Conservation (phyloP, 257 asterid species). For the Solanum chiquidenum region DNA sequence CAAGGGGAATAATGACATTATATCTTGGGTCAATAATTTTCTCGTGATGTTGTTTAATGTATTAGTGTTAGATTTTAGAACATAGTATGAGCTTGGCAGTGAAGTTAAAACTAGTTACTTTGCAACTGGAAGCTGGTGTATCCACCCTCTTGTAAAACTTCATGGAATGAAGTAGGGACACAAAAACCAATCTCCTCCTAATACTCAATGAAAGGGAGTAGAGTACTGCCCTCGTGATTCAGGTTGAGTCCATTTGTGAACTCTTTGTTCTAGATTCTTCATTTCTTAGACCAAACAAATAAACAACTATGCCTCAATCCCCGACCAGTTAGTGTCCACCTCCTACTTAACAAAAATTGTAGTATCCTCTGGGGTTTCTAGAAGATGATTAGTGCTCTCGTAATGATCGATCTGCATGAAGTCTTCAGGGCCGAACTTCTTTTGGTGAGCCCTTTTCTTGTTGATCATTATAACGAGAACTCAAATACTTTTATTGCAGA, state of each 20-base stretch:
- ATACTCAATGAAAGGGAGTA: not conserved
- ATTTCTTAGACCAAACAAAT: not conserved
- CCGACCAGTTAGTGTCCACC: not conserved
- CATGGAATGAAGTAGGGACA: not conserved
- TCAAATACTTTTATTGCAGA: conserved; percentile 27
- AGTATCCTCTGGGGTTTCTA: not conserved
- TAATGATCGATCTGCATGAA: not conserved
- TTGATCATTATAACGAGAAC: not conserved
- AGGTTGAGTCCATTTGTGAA: not conserved
- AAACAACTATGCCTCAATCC: not conserved
- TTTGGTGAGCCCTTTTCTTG: not conserved
- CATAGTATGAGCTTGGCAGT: not conserved
- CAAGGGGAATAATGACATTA: not conserved
- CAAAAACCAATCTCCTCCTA: not conserved
- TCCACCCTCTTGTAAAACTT: not conserved
- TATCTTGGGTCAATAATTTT: not conserved
- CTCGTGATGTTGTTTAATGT: not conserved
- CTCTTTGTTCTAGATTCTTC: not conserved
- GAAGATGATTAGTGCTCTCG: not conserved
- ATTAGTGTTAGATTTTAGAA: not conserved
- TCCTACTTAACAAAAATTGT: not conserved
- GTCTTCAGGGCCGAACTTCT: not conserved
- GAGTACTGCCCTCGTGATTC: not conserved
- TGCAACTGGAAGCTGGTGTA: not conserved
- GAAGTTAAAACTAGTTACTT: not conserved